phyloP scores from a whole-genome alignment of 116 monocot genomes.

The Thalassia testudinum region DNA sequence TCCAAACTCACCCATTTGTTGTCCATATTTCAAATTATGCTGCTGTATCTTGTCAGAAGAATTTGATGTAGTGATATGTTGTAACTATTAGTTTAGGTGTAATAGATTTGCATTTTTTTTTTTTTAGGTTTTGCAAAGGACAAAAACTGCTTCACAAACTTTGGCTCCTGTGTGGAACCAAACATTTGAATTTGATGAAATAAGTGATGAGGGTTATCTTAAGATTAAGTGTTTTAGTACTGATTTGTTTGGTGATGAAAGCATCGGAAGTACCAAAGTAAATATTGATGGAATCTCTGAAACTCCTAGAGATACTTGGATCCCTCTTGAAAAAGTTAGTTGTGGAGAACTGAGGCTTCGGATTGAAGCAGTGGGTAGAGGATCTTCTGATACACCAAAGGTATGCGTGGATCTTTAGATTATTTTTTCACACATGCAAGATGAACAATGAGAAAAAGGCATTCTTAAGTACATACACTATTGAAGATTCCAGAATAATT shows the following conservation, averaged over 20 bases:
- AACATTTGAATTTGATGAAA: conserved; percentile 75
- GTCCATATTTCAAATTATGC: too few species aligned
- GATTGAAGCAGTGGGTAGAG: conserved; percentile 44
- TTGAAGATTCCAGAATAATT: too few species aligned
- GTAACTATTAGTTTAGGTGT: too few species aligned
- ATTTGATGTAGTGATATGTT: too few species aligned
- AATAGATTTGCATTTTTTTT: not conserved
- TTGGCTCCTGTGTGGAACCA: conserved; percentile 63
- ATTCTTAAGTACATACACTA: too few species aligned
- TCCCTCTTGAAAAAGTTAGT: conserved; percentile 81
- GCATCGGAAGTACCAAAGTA: conserved; percentile 63
- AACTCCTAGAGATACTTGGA: conserved; percentile 53
- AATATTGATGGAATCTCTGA: conserved; percentile 73
- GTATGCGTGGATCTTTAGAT: conserved; percentile 9
- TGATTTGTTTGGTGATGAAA: conserved; percentile 75
- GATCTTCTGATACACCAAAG: conserved; percentile 26
- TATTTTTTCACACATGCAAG: too few species aligned
- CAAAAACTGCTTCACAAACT: conserved; percentile 44
- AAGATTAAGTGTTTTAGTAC: conserved; percentile 68
- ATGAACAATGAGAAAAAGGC: too few species aligned
- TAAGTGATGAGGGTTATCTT: conserved; percentile 72
- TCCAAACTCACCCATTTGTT: too few species aligned
- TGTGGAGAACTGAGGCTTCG: conserved; percentile 78
- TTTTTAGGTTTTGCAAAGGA: conserved; percentile 49
- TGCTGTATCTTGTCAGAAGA: too few species aligned